Conservation (phyloP, 768 basidiomycete species). For the Tephrocybe sp. region DNA sequence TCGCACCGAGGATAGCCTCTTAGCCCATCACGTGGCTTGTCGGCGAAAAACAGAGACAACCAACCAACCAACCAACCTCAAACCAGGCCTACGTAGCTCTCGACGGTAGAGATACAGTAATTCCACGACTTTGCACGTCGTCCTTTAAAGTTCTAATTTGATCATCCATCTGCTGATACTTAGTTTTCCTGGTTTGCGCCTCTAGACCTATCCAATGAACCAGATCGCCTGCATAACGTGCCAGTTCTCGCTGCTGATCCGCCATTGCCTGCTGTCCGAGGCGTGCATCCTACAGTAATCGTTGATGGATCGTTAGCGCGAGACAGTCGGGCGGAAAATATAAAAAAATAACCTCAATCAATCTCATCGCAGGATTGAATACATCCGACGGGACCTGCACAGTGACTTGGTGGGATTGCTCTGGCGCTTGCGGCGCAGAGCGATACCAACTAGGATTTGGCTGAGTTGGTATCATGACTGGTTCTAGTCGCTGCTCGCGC, state of each 20-base stretch:
- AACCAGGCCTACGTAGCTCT: too few species aligned
- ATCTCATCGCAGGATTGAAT: constrained; percentile 1
- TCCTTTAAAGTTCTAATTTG: neutral
- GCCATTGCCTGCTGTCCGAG: constrained; percentile 1
- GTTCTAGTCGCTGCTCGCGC: too few species aligned
- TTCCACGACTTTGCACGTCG: neutral
- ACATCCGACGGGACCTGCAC: neutral
- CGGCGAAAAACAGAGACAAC: too few species aligned
- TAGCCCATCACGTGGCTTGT: too few species aligned
- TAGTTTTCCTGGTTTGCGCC: neutral
- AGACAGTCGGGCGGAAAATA: neutral
- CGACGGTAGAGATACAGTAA: neutral
- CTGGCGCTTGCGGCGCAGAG: too few species aligned
- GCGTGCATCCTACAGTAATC: neutral
- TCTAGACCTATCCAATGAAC: constrained; percentile 3
- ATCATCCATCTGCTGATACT: neutral
- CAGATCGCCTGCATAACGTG: constrained; percentile 6
- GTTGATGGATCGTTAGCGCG: neutral
- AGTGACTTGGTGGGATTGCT: neutral
- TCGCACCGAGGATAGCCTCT: too few species aligned
- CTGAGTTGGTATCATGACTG: too few species aligned
- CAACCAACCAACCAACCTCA: too few species aligned
- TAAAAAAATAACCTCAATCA: neutral
- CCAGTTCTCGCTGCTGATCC: constrained; percentile 6
- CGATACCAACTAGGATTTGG: too few species aligned